A percentile compares a stretch with the other conserved stretches of the same genome.
These are phyloP conservation scores for Coniochaeta hoffmannii DNA, from an alignment of 2,329 filamentous ascomycete genomes.

Conservation along the genomic window DNA sequence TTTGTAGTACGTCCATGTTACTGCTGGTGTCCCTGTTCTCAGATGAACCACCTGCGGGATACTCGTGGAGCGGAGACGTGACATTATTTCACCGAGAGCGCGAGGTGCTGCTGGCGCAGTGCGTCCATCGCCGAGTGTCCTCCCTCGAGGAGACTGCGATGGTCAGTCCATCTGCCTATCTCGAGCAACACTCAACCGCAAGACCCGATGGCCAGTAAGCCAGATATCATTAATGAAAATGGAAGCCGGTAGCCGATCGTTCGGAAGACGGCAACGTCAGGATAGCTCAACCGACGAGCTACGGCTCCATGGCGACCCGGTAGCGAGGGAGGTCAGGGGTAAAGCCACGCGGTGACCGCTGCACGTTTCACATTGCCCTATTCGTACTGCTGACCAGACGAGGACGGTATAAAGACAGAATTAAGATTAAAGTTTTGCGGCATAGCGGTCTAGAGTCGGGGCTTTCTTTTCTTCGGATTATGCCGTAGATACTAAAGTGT, in stretches of 20 bases:
- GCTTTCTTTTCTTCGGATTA: neutral
- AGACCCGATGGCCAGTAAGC: neutral
- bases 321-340: neutral
- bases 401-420: neutral
- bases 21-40: neutral
- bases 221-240: neutral
- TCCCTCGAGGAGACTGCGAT: neutral
- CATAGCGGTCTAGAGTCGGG: neutral
- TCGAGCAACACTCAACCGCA: neutral
- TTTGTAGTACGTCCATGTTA: neutral
- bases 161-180: neutral
- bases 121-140: neutral
- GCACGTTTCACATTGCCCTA: neutral
- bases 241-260: neutral
- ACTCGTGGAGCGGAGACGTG: too few species aligned
- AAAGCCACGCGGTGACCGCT: neutral
- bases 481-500: neutral
- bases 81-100: too few species aligned
- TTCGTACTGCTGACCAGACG: too few species aligned
- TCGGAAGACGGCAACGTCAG: neutral
- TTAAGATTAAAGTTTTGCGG: neutral
- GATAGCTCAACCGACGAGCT: neutral
- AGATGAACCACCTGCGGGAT: neutral
- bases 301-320: neutral
- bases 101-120: too few species aligned